Conservation (phyloP, 1,139 yeast species). For the Yamadazyma triangularis region DNA sequence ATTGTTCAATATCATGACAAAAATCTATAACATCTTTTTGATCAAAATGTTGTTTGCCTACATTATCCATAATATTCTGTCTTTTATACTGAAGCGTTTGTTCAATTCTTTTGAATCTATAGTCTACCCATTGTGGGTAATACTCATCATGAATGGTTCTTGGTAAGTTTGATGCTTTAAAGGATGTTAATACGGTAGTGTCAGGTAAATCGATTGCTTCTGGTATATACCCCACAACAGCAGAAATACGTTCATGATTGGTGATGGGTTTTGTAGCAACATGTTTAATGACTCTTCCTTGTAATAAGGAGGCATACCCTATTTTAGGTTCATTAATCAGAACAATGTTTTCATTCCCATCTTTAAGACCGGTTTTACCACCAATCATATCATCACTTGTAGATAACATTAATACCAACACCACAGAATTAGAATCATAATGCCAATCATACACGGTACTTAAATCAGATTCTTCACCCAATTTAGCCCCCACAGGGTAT, state of each 20-base stretch:
- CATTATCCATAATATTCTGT: conserved; percentile 12
- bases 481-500: conserved; percentile 10
- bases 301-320: conserved; percentile 30
- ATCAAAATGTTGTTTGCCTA: conserved; percentile 26
- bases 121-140: conserved; percentile 44
- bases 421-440: conserved; percentile 27
- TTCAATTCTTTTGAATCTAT: conserved; percentile 32
- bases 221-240: conserved; percentile 45
- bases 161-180: conserved; percentile 35
- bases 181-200: conserved; percentile 37
- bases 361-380: conserved; percentile 28
- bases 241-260: conserved; percentile 27
- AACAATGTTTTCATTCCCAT: conserved; percentile 23
- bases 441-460: conserved; percentile 20
- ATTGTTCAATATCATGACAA: conserved; percentile 31
- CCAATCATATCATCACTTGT: conserved; percentile 25
- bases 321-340: conserved; percentile 28
- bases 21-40: conserved; percentile 31
- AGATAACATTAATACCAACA: conserved; percentile 28
- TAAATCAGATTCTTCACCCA: conserved; percentile 10
- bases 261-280: conserved; percentile 29
- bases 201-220: conserved; percentile 32
- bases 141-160: conserved; percentile 36
- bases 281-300: conserved; percentile 31
- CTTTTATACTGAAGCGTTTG: conserved; percentile 27